A percentile compares a stretch with the other conserved stretches of the same genome.
Conservation (phyloP, 2,329 filamentous ascomycete genomes). For the Cladosporium phlei region DNA sequence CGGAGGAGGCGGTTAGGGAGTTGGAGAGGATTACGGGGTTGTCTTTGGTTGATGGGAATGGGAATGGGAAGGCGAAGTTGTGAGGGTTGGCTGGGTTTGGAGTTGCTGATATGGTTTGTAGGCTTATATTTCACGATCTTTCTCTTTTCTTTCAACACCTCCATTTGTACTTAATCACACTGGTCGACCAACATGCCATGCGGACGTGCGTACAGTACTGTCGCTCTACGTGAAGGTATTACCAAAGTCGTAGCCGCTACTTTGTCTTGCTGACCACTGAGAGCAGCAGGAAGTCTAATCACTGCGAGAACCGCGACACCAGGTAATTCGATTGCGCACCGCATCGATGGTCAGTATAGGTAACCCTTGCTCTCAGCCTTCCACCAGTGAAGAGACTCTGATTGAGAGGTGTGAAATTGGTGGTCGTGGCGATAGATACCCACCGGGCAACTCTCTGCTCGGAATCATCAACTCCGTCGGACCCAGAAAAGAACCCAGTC, state of each 20-base stretch:
- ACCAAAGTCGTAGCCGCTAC: too few relatives aligned
- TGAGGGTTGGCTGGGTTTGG: slow-evolving; percentile 1
- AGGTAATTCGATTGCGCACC: too few relatives aligned
- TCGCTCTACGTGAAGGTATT: background rate
- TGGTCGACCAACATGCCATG: background rate
- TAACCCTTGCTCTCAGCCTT: too few relatives aligned
- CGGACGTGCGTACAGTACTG: too few relatives aligned
- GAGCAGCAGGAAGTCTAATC: too few relatives aligned
- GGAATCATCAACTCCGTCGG: background rate
- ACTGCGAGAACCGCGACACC: too few relatives aligned
- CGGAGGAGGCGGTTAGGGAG: slow-evolving; percentile 75
- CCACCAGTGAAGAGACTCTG: too few relatives aligned
- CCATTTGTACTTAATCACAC: background rate
- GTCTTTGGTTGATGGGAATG: slow-evolving; percentile 44
- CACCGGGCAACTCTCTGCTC: background rate
- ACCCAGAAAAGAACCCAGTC: background rate
- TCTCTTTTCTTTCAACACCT: background rate
- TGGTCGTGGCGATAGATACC: background rate
- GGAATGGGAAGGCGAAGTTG: slow-evolving; percentile 22
- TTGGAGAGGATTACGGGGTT: slow-evolving; percentile 72
- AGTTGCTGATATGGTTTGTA: background rate
- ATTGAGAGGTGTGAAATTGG: too few relatives aligned
- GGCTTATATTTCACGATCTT: background rate
- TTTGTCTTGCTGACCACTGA: too few relatives aligned
- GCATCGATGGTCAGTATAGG: too few relatives aligned